Percentiles rank a stretch among this genome's conserved stretches.
Evolutionary conservation across 225 moss, liverwort and hornwort genomes (phyloP).

Genomic region (Asterella californica): DNA sequence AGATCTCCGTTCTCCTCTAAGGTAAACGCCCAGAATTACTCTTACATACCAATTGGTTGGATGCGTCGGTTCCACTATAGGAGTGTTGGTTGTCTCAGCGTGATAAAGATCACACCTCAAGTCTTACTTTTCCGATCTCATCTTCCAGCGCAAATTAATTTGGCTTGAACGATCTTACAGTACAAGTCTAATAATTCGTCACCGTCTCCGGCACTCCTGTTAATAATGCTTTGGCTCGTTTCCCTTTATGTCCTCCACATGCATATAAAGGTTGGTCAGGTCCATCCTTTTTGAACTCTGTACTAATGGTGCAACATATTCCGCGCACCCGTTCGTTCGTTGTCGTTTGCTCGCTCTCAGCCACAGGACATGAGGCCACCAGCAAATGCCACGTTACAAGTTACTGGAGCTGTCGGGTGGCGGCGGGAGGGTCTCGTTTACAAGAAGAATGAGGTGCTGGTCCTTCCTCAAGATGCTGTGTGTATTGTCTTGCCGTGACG

Average conservation of each 20-base stretch:
- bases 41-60: not conserved
- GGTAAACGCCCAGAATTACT: slow-evolving; percentile 11
- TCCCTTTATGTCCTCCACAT: not conserved
- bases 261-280: not conserved
- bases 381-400: slow-evolving; percentile 54
- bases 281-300: not conserved
- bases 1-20: slow-evolving; percentile 54
- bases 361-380: slow-evolving; percentile 51
- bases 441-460: slow-evolving; percentile 51
- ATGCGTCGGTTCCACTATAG: not conserved
- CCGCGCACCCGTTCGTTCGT: not conserved
- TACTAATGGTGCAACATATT: not conserved
- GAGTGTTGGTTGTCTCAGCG: not conserved
- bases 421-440: slow-evolving; percentile 55
- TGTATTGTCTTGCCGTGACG: not conserved
- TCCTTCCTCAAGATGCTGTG: not conserved
- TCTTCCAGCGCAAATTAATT: too few relatives aligned
- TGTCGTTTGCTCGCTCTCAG: slow-evolving; percentile 6
- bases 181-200: too few relatives aligned
- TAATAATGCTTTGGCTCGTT: too few relatives aligned
- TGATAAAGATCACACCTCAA: too few relatives aligned
- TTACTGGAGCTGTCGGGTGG: slow-evolving; percentile 58
- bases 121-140: too few relatives aligned
- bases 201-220: too few relatives aligned
- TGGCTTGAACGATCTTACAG: too few relatives aligned